phyloP scores from a whole-genome alignment of 352 stramenopile species.

The Pythium brachiatum region DNA sequence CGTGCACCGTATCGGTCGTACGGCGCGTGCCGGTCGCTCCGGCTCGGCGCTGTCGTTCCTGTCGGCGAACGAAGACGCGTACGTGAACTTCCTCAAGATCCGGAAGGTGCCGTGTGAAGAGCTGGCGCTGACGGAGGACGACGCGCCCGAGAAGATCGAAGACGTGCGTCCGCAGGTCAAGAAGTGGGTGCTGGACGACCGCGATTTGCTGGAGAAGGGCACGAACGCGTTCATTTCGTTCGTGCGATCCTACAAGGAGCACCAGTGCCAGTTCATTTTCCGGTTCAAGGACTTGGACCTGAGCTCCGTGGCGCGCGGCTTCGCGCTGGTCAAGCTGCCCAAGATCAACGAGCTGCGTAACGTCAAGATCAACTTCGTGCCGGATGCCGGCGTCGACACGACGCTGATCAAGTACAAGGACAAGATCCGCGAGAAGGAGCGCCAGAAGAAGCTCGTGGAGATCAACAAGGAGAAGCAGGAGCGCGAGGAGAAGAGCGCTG shows the following conservation, averaged over 20 bases:
- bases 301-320: conserved; percentile 85
- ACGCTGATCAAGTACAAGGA: conserved; percentile 95
- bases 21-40: conserved; percentile 92
- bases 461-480: conserved; percentile 72
- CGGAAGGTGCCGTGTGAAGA: conserved; percentile 92
- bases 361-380: conserved; percentile 81
- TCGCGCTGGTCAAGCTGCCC: conserved; percentile 75
- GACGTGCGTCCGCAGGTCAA: conserved; percentile 90
- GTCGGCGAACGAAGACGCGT: conserved; percentile 95
- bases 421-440: conserved; percentile 94
- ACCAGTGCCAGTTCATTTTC: conserved; percentile 99
- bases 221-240: conserved; percentile 99
- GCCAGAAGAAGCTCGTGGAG: conserved; percentile 92
- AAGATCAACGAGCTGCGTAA: conserved; percentile 88
- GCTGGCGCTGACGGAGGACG: conserved; percentile 53
- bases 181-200: conserved; percentile 87
- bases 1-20: conserved; percentile 97
- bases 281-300: conserved; percentile 98
- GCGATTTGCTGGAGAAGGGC: conserved; percentile 97
- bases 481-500: conserved; percentile 56
- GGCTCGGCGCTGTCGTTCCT: conserved; percentile 96
- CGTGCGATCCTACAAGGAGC: conserved; percentile 98
- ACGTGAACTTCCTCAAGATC: conserved; percentile 95
- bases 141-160: conserved; percentile 61
- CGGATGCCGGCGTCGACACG: conserved; percentile 85